phyloP scores from a whole-genome alignment of 192 early-diverging fungal genomes.

The Coemansia sp. region DNA sequence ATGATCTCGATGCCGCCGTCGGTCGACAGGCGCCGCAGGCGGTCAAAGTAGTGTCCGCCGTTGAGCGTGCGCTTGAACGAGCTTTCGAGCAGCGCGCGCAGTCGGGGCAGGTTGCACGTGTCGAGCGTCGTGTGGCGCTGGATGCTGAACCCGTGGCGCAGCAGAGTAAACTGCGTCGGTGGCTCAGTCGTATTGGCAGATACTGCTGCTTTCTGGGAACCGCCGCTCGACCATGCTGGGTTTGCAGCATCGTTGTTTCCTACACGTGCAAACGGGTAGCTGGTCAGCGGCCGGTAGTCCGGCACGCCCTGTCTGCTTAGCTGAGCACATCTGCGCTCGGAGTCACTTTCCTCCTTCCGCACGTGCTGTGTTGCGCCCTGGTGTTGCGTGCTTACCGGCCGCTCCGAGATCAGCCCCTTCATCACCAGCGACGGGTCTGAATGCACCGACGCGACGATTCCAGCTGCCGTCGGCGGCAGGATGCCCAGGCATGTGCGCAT shows the following conservation, averaged over 20 bases:
- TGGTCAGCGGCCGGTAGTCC: constrained; percentile 32
- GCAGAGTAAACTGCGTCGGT: constrained; percentile 64
- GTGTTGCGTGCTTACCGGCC: constrained; percentile 27
- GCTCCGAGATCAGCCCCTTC: constrained; percentile 52
- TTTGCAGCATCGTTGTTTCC: background rate
- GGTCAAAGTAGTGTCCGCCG: constrained; percentile 53
- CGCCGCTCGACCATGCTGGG: background rate
- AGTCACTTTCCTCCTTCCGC: constrained; percentile 3
- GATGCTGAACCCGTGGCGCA: constrained; percentile 76
- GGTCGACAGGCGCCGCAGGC: constrained; percentile 55
- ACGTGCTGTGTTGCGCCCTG: constrained; percentile 10
- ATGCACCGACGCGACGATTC: constrained; percentile 67
- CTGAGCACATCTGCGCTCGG: constrained; percentile 16
- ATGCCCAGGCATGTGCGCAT: constrained; percentile 63
- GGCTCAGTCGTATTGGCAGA: constrained; percentile 13
- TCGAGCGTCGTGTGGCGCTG: constrained; percentile 54
- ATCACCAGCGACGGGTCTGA: constrained; percentile 46
- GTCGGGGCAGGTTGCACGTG: constrained; percentile 43
- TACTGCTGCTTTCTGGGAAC: background rate
- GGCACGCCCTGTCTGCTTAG: constrained; percentile 21
- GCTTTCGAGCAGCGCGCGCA: constrained; percentile 65
- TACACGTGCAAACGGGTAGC: constrained; percentile 31
- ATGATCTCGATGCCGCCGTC: constrained; percentile 61
- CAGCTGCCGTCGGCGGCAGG: constrained; percentile 69
- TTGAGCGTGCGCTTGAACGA: constrained; percentile 71